A percentile compares a stretch with the other conserved stretches of the same genome.
Evolutionary conservation across 805 yeast genomes (phyloP).

Genomic region (Pichia gijzeniarum): DNA sequence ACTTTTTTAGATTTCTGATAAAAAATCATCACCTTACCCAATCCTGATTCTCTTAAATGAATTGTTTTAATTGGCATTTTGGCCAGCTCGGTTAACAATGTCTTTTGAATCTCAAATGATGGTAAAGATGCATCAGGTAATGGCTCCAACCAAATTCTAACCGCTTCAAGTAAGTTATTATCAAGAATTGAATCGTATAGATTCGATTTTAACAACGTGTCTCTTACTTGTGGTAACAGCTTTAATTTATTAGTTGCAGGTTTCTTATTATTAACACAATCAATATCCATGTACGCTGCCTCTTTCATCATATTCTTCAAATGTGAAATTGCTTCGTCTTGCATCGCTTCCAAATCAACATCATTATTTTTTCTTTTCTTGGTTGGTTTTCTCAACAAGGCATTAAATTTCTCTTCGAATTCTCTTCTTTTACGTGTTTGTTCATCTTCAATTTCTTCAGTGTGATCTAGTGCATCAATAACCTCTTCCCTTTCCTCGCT

Average conservation of each 20-base stretch:
- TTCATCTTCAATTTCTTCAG: slow-evolving; percentile 26
- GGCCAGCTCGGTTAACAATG: slow-evolving; percentile 65
- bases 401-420: slow-evolving; percentile 76
- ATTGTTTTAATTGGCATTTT: slow-evolving; percentile 90
- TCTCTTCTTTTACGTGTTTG: slow-evolving; percentile 54
- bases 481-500: slow-evolving; percentile 1
- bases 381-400: slow-evolving; percentile 58
- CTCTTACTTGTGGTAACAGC: slow-evolving; percentile 72
- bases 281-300: slow-evolving; percentile 70
- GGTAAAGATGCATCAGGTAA: slow-evolving; percentile 97
- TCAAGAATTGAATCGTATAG: slow-evolving; percentile 90
- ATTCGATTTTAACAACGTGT: slow-evolving; percentile 70
- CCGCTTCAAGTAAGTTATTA: slow-evolving; percentile 87
- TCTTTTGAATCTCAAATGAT: slow-evolving; percentile 93
- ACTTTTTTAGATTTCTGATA: slow-evolving; percentile 88
- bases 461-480: not conserved
- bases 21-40: slow-evolving; percentile 89
- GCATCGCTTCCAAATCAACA: slow-evolving; percentile 90
- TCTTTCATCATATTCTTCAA: slow-evolving; percentile 86
- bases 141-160: slow-evolving; percentile 96
- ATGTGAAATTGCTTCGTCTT: slow-evolving; percentile 80
- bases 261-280: slow-evolving; percentile 48
- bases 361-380: slow-evolving; percentile 71
- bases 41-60: slow-evolving; percentile 88
- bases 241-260: slow-evolving; percentile 75